Evolutionary conservation across 106 monocot genomes (phyloP).

Genomic region (Dendrobium officinale): DNA sequence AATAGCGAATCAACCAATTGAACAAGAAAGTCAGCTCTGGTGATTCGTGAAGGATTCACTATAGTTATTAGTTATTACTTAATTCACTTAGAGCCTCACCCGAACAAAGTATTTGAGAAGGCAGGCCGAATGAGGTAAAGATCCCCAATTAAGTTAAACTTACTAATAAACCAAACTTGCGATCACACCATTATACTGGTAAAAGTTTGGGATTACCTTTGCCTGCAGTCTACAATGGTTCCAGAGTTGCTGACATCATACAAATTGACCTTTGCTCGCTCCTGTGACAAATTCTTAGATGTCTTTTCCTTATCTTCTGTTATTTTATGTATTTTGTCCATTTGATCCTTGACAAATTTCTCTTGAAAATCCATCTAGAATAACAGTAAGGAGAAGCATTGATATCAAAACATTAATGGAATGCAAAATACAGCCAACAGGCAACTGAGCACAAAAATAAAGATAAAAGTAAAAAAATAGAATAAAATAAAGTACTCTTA

Average conservation of each 20-base stretch:
- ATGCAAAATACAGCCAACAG: neutral
- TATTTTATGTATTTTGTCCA: constrained; percentile 45
- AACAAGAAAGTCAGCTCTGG: too few relatives aligned
- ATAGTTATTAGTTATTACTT: too few relatives aligned
- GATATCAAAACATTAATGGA: neutral
- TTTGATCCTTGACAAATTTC: constrained; percentile 65
- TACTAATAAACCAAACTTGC: neutral
- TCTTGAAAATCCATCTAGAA: constrained; percentile 76
- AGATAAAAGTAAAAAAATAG: neutral
- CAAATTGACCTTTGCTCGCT: constrained; percentile 44
- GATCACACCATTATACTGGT: too few relatives aligned
- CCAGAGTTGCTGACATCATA: constrained; percentile 22
- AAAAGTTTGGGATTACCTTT: constrained; percentile 28
- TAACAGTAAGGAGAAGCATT: neutral
- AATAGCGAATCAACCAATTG: too few relatives aligned
- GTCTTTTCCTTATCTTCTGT: constrained; percentile 60
- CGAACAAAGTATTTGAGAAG: too few relatives aligned
- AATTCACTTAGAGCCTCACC: too few relatives aligned
- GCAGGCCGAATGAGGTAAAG: too few relatives aligned
- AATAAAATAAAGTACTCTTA: neutral
- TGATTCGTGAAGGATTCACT: too few relatives aligned
- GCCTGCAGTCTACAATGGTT: constrained; percentile 32
- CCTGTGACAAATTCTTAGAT: constrained; percentile 51
- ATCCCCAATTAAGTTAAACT: neutral
- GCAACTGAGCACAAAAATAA: neutral